Evolutionary conservation across 2,329 filamentous ascomycete species (phyloP), one percentile per base, ranked within the genome.

Genomic region (Taxawa tesnikishii): DNA sequence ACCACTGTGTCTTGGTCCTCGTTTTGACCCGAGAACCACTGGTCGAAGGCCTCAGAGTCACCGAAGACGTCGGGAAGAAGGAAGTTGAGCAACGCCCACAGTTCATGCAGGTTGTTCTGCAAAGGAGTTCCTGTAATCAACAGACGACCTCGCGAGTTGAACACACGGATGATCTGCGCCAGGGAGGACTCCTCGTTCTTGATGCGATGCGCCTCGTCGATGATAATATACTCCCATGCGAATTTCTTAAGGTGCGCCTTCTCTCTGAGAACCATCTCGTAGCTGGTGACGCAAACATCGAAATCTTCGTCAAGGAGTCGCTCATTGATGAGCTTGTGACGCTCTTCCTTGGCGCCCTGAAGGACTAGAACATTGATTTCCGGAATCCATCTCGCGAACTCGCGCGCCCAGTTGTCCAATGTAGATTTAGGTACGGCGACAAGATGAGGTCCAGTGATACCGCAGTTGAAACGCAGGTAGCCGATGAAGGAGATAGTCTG

Each of bases 191-290:
- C 85, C 54, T 98, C 90, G 58, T 98, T 98, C 67, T 98, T 98
- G 71, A 98, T 98, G 38, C 90, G 84, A 58, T 98, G 90, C 2
- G 90, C 79, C 51, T 98, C 90, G 49, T 98, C 90, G 42, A 98
- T 94, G 45, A 98, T 94, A 57, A 98, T 98, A 59, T 98, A 98
- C 56, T 98, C 88, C 90, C 90, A 98, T 0, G 90, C 87, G 55
- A 98, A 93, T 57, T 96, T 96, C 63, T 90, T 94, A 44, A 98
- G 59, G 45, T 94, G 84, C 1, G 82, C 68, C 63, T 98, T 96
- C 54, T 98, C 90, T 36, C 90, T 76, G 9, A 98, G 68, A 38
- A 98, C 85, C 88, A 98, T 96, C 57, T 98, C 90, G 61, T 98
- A 98, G 55, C 87, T 94, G 10, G 90, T 98, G 53, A 98, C 83